These are phyloP conservation scores for Trypanosoma congolense DNA, from an alignment of 208 protist genomes.

Conservation along the genomic window DNA sequence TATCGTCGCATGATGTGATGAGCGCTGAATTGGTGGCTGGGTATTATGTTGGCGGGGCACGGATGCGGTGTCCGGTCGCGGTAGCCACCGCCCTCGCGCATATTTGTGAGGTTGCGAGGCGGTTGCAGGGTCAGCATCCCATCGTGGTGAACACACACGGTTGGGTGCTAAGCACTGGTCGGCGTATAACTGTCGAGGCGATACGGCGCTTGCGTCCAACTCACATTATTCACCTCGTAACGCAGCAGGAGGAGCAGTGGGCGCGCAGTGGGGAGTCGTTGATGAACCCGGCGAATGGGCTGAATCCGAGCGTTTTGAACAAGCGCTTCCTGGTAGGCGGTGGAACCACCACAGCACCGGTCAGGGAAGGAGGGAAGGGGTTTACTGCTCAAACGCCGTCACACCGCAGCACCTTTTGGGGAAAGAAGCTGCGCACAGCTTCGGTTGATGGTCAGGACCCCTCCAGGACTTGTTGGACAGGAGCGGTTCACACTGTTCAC, in stretches of 20 bases:
- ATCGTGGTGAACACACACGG: slow-evolving; percentile 90
- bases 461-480: slow-evolving; percentile 4
- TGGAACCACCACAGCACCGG: background rate
- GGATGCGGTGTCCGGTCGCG: slow-evolving; percentile 39
- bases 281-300: slow-evolving; percentile 45
- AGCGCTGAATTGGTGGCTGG: slow-evolving; percentile 33
- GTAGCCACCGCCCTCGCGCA: slow-evolving; percentile 42
- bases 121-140: slow-evolving; percentile 33
- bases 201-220: slow-evolving; percentile 64
- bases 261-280: slow-evolving; percentile 30
- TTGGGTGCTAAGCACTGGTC: slow-evolving; percentile 82
- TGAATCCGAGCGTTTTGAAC: slow-evolving; percentile 59
- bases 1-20: slow-evolving; percentile 33
- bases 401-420: too few species aligned
- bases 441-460: too few species aligned
- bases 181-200: slow-evolving; percentile 66
- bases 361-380: background rate
- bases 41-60: slow-evolving; percentile 51
- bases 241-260: slow-evolving; percentile 43
- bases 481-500: slow-evolving; percentile 20
- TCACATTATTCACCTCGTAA: slow-evolving; percentile 70
- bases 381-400: too few species aligned
- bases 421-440: too few species aligned
- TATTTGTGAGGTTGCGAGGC: slow-evolving; percentile 31
- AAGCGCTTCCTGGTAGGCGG: slow-evolving; percentile 59